Evolutionary conservation across 2,329 filamentous ascomycete species (phyloP), one percentile per base, ranked within the genome.

Genomic region (Calonectria pseudoreteaudii): DNA sequence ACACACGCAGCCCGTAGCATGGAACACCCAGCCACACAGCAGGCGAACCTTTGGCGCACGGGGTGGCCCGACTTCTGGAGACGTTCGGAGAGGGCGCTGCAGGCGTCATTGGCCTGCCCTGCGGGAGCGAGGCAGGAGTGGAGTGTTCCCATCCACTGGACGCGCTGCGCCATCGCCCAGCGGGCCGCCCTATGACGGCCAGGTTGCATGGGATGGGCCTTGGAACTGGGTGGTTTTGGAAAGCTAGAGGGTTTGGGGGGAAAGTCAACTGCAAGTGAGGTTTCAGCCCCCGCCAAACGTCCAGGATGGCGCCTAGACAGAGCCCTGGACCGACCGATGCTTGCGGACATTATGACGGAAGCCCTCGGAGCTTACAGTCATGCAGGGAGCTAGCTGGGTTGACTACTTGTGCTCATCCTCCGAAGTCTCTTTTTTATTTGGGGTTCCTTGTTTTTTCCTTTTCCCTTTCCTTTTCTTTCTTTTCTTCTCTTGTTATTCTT

Each of bases 41-140:
- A 30, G 71, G 75, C 75, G 66, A 79, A 74, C 71, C 67, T 74
- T 76, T 79, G 76, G 74, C 72, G 77, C 73, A 77, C 78, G 73
- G 78, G 72, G 77, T 77, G 72, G 73, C 76, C 77, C 78, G 72
- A 77, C 67, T 53, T 56, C 41, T 72, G 67, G 66, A 49, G 60
- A 72, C 50, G 68, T 65, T 73, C 73, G 74, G 73, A 68, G 58
- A 53, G 71, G 44, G 72, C 68, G 75, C 70, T 72, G 60, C 74
- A 62, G 34, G 68, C 34, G 68, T 38, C 38, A 76, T 76, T 80
- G 77, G 77, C 62, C 72, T 79, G 78, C 77, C 78, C 72, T 79
- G 78, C 52, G 70, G 76, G 49, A 71, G 70, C 34, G 56, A 62
- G 56, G 16, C 34, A 36, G 26, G 16, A 20, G 56, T 62, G 56